Evolutionary conservation across 1,139 yeast species (phyloP).

Genomic region (Scheffersomyces illinoinensis): DNA sequence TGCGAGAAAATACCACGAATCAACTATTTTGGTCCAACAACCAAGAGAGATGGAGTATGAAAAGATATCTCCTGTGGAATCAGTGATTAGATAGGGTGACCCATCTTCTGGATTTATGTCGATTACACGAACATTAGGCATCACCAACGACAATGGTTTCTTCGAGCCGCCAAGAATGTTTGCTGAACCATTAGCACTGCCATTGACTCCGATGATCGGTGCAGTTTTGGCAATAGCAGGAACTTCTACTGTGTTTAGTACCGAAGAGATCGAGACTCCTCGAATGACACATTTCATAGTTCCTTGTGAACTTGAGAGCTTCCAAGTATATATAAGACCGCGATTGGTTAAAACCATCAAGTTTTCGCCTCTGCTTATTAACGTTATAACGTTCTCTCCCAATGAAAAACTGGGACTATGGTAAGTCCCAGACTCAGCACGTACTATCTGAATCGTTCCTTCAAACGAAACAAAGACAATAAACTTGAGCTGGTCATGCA

Average conservation of each 20-base stretch:
- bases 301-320: constrained; percentile 21
- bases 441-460: constrained; percentile 69
- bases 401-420: constrained; percentile 54
- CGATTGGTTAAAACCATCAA: constrained; percentile 57
- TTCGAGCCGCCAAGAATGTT: constrained; percentile 1
- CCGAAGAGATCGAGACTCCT: constrained; percentile 53
- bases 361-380: constrained; percentile 49
- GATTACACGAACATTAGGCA: constrained; percentile 30
- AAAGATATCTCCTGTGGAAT: constrained; percentile 38
- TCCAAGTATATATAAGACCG: constrained; percentile 54
- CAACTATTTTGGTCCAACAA: constrained; percentile 49
- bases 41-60: constrained; percentile 38
- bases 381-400: constrained; percentile 58
- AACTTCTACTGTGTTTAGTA: constrained; percentile 35
- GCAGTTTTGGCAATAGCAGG: not conserved
- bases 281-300: constrained; percentile 30
- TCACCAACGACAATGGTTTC: constrained; percentile 13
- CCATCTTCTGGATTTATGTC: constrained; percentile 40
- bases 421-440: constrained; percentile 58
- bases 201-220: not conserved
- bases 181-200: not conserved
- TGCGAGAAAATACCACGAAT: constrained; percentile 47
- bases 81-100: constrained; percentile 41
- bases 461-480: constrained; percentile 71
- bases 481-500: constrained; percentile 28